Percentiles rank a stretch among this genome's conserved stretches.
Conservation (phyloP, 495 filamentous ascomycete species). For the Aspergillus hancockii region DNA sequence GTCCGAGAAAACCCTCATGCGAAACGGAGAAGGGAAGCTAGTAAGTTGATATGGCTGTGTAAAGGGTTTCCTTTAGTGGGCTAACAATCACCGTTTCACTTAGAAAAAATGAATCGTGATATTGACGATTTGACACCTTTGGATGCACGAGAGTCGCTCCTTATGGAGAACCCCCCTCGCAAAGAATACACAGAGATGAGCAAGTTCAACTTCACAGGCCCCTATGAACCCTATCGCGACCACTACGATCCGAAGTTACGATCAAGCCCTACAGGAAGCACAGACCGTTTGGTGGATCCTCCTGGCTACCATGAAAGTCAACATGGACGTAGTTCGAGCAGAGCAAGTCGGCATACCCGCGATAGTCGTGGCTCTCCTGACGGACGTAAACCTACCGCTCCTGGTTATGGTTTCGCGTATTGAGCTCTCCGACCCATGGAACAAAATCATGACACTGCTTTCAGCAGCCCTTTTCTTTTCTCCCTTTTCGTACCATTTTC, state of each 20-base stretch:
- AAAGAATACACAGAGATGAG: constrained; percentile 46
- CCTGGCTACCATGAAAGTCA: constrained; percentile 35
- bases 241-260: constrained; percentile 28
- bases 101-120: constrained; percentile 81
- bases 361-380: constrained; percentile 33
- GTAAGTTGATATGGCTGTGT: constrained; percentile 49
- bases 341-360: constrained; percentile 32
- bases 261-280: constrained; percentile 36
- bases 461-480: constrained; percentile 12
- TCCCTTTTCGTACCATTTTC: constrained; percentile 8
- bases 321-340: constrained; percentile 40
- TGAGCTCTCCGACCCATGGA: constrained; percentile 16
- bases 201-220: constrained; percentile 50
- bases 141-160: constrained; percentile 85
- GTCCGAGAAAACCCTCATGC: constrained; percentile 88
- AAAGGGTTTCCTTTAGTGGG: neutral
- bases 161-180: constrained; percentile 57
- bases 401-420: constrained; percentile 44
- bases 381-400: constrained; percentile 39
- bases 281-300: constrained; percentile 42
- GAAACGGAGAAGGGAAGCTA: constrained; percentile 79
- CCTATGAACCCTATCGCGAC: constrained; percentile 47
- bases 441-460: neutral
- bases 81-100: constrained; percentile 15
- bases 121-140: constrained; percentile 86